Evolutionary conservation across 176 grass and related monocot species (phyloP), one percentile per base, ranked within the genome.

Genomic region (Avena atlantica): DNA sequence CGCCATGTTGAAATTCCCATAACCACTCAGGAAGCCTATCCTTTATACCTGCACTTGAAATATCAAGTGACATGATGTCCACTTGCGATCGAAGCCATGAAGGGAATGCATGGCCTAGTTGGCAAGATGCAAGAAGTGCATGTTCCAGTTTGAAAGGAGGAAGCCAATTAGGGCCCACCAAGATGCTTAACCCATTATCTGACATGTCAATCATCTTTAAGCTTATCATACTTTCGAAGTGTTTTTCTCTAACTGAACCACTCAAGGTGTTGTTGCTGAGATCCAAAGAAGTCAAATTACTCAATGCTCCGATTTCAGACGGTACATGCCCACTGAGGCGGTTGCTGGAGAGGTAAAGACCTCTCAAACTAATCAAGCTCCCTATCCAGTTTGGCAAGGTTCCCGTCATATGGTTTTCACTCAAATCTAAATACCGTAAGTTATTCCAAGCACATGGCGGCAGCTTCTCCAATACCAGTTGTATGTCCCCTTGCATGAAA

Each of bases 101-200:
- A 5, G 83, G 83, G 81, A 92, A 86, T 0, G 29, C 12, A 21
- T 75, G 74, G 25, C 79, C 91, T 15, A 92, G 31, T 4, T 10
- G 27, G 36, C 47, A 84, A 36, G 80, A 81, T 48, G 62, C 44
- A 21, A 92, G 63, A 6, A 12, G 0, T 24, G 70, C 53, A 0
- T 0, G 0, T 29, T 53, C 45, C 14, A 87, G 19, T 84, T 6
- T 78, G 13, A 89, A 86, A 0, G 83, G 84, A 64, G 78, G 81
- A 21, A 71, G n/a, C 90, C 86, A 88, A 25, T 81, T 58, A 8
- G 16, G 27, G 50, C 21, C 60, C 60, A 62, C 60, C n/a, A 62
- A 25, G 60, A 62, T 62, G 60, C 11, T 62, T 62, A 62, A 62
- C 60, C 60, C 31, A 76, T 89, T 92, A 1, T 2, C 1, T 0